Conservation (phyloP, 495 filamentous ascomycete species). For the Cercophora scortea region DNA sequence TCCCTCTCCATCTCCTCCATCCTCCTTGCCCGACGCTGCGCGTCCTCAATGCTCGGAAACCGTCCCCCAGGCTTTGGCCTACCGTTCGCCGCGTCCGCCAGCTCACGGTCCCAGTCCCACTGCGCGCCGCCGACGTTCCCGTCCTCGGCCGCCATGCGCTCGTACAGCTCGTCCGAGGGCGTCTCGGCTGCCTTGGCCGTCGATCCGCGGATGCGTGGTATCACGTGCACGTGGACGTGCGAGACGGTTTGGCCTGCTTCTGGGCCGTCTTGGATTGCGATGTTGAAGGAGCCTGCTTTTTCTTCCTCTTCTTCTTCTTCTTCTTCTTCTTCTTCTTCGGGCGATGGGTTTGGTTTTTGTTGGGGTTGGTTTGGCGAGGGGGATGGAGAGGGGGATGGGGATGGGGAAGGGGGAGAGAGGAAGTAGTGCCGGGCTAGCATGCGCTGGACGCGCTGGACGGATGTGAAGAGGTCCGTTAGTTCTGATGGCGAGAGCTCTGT, state of each 20-base stretch:
- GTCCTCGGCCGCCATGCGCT: constrained; percentile 73
- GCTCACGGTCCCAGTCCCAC: constrained; percentile 28
- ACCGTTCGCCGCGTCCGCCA: constrained; percentile 1
- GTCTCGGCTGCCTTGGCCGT: constrained; percentile 41
- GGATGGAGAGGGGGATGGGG: neutral
- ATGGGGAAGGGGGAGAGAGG: constrained; percentile 15
- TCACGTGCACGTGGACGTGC: constrained; percentile 91
- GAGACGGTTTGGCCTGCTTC: constrained; percentile 84
- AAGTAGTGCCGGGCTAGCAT: constrained; percentile 72
- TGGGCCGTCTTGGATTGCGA: constrained; percentile 84
- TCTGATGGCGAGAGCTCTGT: constrained; percentile 67
- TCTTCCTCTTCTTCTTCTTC: neutral
- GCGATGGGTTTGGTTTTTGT: constrained; percentile 1
- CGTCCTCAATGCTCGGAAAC: constrained; percentile 56
- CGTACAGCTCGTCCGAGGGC: constrained; percentile 60
- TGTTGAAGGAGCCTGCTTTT: constrained; percentile 61
- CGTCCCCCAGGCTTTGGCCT: constrained; percentile 34
- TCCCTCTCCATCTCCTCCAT: constrained; percentile 75
- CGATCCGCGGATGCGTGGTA: constrained; percentile 53
- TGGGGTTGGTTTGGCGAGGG: constrained; percentile 3
- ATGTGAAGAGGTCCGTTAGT: constrained; percentile 73
- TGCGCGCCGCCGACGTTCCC: constrained; percentile 67
- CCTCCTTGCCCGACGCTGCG: constrained; percentile 56
- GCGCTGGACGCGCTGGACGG: constrained; percentile 71
- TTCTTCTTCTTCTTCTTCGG: neutral